These are phyloP conservation scores for Dactylellina leptospora DNA, from an alignment of 2,329 filamentous ascomycete species.

Conservation along the genomic window DNA sequence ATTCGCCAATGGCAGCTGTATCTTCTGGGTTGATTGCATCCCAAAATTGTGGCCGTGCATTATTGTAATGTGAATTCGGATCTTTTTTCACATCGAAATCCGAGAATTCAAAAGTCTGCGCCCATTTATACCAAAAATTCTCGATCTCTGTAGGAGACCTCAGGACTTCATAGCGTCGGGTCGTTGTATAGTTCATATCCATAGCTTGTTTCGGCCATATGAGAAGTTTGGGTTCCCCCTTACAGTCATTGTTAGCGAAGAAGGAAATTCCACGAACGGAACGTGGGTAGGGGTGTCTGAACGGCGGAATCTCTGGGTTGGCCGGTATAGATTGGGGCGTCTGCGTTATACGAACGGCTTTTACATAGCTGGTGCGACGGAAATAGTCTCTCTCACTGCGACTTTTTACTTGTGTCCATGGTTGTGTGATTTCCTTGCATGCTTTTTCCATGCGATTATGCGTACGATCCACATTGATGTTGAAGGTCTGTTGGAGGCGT, in stretches of 20 bases:
- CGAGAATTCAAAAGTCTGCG: constrained; percentile 42
- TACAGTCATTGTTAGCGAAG: constrained; percentile 37
- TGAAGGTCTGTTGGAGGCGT: constrained; percentile 34
- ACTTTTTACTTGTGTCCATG: constrained; percentile 32
- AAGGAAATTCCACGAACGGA: constrained; percentile 46
- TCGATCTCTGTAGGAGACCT: constrained; percentile 22
- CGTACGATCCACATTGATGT: constrained; percentile 29
- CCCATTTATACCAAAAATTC: constrained; percentile 35
- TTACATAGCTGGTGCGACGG: constrained; percentile 25
- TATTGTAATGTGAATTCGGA: constrained; percentile 43
- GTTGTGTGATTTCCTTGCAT: constrained; percentile 40
- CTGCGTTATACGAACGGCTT: constrained; percentile 50
- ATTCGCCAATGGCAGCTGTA: neutral
- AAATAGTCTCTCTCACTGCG: constrained; percentile 36
- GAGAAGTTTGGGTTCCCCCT: constrained; percentile 30
- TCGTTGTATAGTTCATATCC: constrained; percentile 39
- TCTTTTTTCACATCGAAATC: constrained; percentile 50
- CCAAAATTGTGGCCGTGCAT: constrained; percentile 23
- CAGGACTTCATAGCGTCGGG: constrained; percentile 21
- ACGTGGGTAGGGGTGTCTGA: constrained; percentile 32
- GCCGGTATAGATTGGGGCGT: constrained; percentile 18
- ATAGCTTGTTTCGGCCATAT: constrained; percentile 46
- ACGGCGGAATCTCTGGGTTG: constrained; percentile 22
- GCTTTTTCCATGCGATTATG: constrained; percentile 48
- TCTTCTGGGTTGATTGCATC: constrained; percentile 3